A percentile compares a stretch with the other conserved stretches of the same genome.
phyloP scores from a whole-genome alignment of 345 rosid genomes.

The Angophora floribunda region DNA sequence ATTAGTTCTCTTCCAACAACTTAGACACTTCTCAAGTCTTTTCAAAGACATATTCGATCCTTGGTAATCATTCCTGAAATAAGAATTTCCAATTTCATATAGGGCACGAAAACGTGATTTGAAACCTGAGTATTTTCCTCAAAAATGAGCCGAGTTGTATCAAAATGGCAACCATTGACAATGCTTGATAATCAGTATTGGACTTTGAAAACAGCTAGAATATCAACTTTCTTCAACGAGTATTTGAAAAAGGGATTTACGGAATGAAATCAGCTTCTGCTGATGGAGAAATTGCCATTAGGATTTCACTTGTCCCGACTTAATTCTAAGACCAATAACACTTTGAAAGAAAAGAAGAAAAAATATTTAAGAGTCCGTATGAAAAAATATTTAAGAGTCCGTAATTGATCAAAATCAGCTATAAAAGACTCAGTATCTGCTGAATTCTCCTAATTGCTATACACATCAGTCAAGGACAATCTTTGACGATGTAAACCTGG shows the following conservation, averaged over 20 bases:
- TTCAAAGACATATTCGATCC: not conserved
- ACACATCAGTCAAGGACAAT: not conserved
- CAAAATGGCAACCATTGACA: no score
- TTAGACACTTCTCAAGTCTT: not conserved
- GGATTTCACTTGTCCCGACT: not conserved
- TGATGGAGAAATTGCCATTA: not conserved
- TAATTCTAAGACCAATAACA: not conserved
- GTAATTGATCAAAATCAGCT: not conserved
- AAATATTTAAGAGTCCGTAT: not conserved
- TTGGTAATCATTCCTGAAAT: no score
- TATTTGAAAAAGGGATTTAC: no score
- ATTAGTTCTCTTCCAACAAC: not conserved
- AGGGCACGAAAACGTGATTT: not conserved
- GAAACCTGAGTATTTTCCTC: not conserved
- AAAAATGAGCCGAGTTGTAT: no score
- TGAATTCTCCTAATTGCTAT: not conserved
- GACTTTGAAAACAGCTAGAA: not conserved
- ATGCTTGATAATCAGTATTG: no score
- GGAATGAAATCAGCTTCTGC: not conserved
- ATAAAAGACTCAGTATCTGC: not conserved
- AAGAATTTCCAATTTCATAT: no score
- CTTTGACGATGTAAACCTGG: not conserved
- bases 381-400: no score
- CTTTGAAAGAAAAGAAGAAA: not conserved
- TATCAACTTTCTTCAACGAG: not conserved